Evolutionary conservation across 148 eudicot species (phyloP).

Genomic region (Beta vulgaris): DNA sequence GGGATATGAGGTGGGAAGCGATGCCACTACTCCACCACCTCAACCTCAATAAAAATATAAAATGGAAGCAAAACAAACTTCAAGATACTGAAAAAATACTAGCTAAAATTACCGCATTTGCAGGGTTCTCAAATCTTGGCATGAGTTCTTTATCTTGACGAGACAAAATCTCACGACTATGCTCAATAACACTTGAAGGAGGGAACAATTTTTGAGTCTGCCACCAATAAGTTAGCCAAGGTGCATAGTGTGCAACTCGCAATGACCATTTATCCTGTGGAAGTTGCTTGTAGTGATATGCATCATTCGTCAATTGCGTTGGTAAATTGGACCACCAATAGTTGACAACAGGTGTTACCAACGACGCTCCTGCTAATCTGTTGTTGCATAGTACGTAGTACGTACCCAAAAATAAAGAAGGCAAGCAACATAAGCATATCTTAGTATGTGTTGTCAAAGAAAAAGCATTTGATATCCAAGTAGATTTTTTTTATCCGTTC

Average conservation of each 20-base stretch:
- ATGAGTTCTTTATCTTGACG: slow-evolving; percentile 40
- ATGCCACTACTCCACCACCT: too few relatives aligned
- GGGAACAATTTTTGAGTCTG: slow-evolving; percentile 72
- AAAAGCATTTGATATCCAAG: too few relatives aligned
- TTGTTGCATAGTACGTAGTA: background rate
- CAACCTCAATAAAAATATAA: too few relatives aligned
- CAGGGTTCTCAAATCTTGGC: slow-evolving; percentile 5
- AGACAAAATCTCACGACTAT: slow-evolving; percentile 29
- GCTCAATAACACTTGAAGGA: slow-evolving; percentile 33
- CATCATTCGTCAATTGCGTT: slow-evolving; percentile 45
- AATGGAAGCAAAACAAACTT: background rate
- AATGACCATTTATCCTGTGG: slow-evolving; percentile 60
- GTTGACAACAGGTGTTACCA: slow-evolving; percentile 59
- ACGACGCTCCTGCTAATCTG: slow-evolving; percentile 62
- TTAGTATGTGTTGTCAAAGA: too few relatives aligned
- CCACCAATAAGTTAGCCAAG: slow-evolving; percentile 77
- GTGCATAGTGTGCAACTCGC: slow-evolving; percentile 55
- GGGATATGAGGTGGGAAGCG: too few relatives aligned
- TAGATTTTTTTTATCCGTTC: too few relatives aligned
- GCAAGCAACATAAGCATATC: too few relatives aligned
- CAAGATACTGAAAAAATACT: background rate
- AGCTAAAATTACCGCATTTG: slow-evolving; percentile 7
- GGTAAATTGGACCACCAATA: slow-evolving; percentile 77
- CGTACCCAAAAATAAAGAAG: too few relatives aligned
- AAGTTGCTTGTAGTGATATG: slow-evolving; percentile 44